Conservation (phyloP, 2,329 filamentous ascomycete species). For the Stylonectria norvegica region DNA sequence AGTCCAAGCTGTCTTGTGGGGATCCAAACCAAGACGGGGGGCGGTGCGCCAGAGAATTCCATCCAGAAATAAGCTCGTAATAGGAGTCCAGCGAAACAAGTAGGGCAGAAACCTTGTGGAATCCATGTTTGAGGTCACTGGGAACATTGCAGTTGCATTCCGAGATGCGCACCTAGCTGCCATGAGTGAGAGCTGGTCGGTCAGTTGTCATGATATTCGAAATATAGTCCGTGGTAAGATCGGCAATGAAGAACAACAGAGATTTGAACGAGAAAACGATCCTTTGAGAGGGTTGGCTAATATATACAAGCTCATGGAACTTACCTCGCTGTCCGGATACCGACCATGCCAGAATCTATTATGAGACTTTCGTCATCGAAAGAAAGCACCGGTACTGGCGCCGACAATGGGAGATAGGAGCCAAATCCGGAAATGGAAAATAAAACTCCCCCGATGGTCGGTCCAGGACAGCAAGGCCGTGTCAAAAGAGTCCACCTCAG, state of each 20-base stretch:
- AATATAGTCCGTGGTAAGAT: constrained; percentile 18
- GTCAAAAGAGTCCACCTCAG: constrained; percentile 24
- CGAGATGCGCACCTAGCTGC: constrained; percentile 25
- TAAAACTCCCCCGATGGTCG: constrained; percentile 29
- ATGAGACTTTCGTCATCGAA: constrained; percentile 24
- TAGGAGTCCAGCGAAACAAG: too few species aligned
- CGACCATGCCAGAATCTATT: constrained; percentile 31
- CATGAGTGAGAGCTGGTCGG: constrained; percentile 23
- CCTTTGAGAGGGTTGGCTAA: constrained; percentile 42
- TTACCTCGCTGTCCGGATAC: constrained; percentile 53
- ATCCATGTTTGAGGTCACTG: too few species aligned
- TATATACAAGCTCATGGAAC: constrained; percentile 52
- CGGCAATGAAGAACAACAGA: constrained; percentile 14
- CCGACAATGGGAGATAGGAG: constrained; percentile 23
- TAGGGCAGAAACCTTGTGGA: too few species aligned
- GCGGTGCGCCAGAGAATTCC: too few species aligned
- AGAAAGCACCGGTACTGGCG: constrained; percentile 25
- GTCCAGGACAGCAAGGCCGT: constrained; percentile 35
- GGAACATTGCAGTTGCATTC: too few species aligned
- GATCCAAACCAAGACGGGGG: too few species aligned
- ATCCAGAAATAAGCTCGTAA: too few species aligned
- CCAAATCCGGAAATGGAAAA: constrained; percentile 31
- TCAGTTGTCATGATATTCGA: constrained; percentile 22
- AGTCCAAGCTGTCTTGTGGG: too few species aligned
- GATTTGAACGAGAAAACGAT: constrained; percentile 22